These are phyloP conservation scores for Pyrenophora graminea DNA, from an alignment of 2,329 filamentous ascomycete genomes.

Conservation along the genomic window DNA sequence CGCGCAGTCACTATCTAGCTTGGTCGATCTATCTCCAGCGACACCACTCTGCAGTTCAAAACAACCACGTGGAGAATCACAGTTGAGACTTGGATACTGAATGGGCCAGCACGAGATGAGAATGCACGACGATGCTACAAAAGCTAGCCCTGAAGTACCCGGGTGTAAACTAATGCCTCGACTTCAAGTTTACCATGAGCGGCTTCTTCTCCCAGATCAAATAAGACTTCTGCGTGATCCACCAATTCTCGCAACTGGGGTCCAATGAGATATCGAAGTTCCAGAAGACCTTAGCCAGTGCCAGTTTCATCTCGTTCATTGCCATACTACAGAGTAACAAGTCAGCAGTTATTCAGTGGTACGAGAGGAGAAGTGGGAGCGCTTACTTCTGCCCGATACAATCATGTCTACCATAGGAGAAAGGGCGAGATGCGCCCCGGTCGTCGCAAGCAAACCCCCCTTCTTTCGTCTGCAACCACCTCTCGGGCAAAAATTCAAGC, in stretches of 20 bases:
- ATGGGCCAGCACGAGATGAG: too few species aligned
- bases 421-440: conserved; percentile 5
- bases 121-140: background rate
- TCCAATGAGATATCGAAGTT: conserved; percentile 1
- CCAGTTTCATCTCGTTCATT: conserved; percentile 4
- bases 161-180: background rate
- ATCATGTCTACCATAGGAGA: conserved; percentile 7
- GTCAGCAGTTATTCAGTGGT: background rate
- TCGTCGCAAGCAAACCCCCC: conserved; percentile 2
- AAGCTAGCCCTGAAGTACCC: background rate
- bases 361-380: background rate
- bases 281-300: conserved; percentile 4
- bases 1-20: background rate
- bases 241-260: conserved; percentile 1
- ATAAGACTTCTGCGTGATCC: conserved; percentile 4
- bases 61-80: background rate
- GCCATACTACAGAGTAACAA: background rate
- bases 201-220: conserved; percentile 7
- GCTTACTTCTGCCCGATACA: conserved; percentile 7
- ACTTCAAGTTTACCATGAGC: conserved; percentile 1
- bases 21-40: background rate
- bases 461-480: conserved; percentile 6
- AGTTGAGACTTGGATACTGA: too few species aligned
- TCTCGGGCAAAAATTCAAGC: conserved; percentile 6
- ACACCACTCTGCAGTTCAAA: too few species aligned